Evolutionary conservation across 805 yeast genomes (phyloP).

Genomic region (Lipomyces anomalus): DNA sequence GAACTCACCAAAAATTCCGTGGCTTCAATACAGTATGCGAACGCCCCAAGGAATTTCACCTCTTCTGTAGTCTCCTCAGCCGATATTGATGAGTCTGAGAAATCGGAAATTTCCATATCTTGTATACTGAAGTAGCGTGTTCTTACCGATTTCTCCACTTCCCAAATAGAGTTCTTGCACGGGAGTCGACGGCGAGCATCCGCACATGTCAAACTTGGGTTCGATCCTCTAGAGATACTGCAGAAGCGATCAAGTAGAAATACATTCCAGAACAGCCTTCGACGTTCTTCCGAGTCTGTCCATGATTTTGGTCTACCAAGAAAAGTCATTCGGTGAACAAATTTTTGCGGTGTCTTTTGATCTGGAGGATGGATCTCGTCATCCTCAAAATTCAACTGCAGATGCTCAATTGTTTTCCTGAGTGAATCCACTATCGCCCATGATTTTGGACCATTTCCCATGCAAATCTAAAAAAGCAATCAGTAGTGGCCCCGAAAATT

Average conservation of each 20-base stretch:
- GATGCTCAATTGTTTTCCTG: constrained; percentile 8
- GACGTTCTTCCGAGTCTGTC: too few relatives aligned
- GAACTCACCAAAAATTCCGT: too few relatives aligned
- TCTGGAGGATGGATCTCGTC: constrained; percentile 4
- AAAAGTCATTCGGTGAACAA: constrained; percentile 10
- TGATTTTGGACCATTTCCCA: too few relatives aligned
- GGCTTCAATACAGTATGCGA: too few relatives aligned
- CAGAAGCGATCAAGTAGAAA: too few relatives aligned
- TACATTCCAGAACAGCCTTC: too few relatives aligned
- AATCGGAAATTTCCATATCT: neutral
- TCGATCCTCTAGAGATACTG: constrained; percentile 13
- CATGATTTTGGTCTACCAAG: constrained; percentile 4
- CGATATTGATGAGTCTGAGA: too few relatives aligned
- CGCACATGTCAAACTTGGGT: constrained; percentile 10
- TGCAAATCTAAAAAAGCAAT: too few relatives aligned
- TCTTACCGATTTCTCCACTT: constrained; percentile 3
- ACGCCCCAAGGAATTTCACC: too few relatives aligned
- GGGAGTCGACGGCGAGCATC: constrained; percentile 11
- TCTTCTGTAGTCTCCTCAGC: too few relatives aligned
- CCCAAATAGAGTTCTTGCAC: constrained; percentile 6
- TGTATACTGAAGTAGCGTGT: constrained; percentile 11
- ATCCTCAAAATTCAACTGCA: constrained; percentile 8
- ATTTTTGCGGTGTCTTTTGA: constrained; percentile 1
- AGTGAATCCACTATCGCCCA: too few relatives aligned
- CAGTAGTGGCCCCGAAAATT: too few relatives aligned